These are phyloP conservation scores for Plasmodium yoelii DNA, from an alignment of 169 alveolate species.

Conservation along the genomic window DNA sequence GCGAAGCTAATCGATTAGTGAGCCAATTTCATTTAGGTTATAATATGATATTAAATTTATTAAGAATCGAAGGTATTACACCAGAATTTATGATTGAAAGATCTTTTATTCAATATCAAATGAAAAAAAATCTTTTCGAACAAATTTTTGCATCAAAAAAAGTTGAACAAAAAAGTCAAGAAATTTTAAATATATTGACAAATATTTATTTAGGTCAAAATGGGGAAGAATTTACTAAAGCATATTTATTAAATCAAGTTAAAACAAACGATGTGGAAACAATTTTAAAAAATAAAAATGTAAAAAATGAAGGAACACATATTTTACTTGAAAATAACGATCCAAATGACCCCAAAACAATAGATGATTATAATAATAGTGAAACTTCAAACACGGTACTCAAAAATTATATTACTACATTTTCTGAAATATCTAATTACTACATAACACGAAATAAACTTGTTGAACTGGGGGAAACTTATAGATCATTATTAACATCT, in stretches of 20 bases:
- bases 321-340: background rate
- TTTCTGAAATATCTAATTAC: constrained; percentile 66
- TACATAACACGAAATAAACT: constrained; percentile 25
- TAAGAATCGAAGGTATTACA: constrained; percentile 95
- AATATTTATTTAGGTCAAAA: constrained; percentile 71
- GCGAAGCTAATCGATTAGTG: constrained; percentile 93
- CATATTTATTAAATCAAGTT: constrained; percentile 77
- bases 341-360: background rate
- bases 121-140: constrained; percentile 85
- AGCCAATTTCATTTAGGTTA: constrained; percentile 95
- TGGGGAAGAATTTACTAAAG: constrained; percentile 80
- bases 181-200: constrained; percentile 19
- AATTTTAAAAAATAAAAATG: background rate
- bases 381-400: constrained; percentile 38
- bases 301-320: background rate
- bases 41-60: constrained; percentile 97
- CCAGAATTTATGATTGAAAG: constrained; percentile 97
- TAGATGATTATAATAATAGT: background rate
- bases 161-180: constrained; percentile 82
- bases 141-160: constrained; percentile 86
- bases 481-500: constrained; percentile 58
- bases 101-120: constrained; percentile 96
- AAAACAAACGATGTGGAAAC: constrained; percentile 28
- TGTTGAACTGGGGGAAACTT: constrained; percentile 54
- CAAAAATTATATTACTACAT: constrained; percentile 33